Base-by-base conservation (phyloP, 345 rosid genomes). In the Geranium rotundifolium region DNA sequence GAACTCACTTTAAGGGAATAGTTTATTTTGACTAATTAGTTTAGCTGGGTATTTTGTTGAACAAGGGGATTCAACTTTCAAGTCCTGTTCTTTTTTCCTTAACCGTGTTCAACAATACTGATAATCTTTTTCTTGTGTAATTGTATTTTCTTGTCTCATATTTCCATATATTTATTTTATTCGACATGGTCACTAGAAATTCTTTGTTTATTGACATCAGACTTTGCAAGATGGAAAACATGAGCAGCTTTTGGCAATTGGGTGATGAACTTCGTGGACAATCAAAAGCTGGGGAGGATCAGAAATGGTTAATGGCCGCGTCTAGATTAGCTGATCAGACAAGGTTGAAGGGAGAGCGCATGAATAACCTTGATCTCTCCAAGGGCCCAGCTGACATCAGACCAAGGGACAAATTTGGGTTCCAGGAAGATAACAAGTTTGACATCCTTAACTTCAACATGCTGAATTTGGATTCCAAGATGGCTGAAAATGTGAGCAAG, bases 181-280 rank as follows among this genome's bases (percentile, higher is more conserved):
- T 46, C 12, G 52, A 46, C 3, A 46, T 3, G 15, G 8, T 46
- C 16, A 46, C 15, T 2, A 46, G 52, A 14, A 3, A 9, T 46
- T 46, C 3, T 12, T 12, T 14, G 1, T 46, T 14, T 46, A 46
- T 46, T 46, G 15, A 46, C 52, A 9, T 12, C 52, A 12, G 52
- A 14, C 3, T 64, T 72, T 69, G 81, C 73, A 77, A 76, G 72
- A 87, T 82, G 84, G 89, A 81, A 59, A 77, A 15, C 71, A 66
- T 82, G 75, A 75, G 69, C 27, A 90, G 86, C 83, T 90, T 84
- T 75, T 93, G 99, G 97, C 91, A 90, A 65, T 65, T 93, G 72
- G 99, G 96, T 17, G 97, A 93, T 73, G 97, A 93, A 74, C 91
- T 93, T 19, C 84, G 97, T 65, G 97, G 96, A 62, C 96, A 87